A percentile compares a stretch with the other conserved stretches of the same genome.
Evolutionary conservation across 495 filamentous ascomycete genomes (phyloP).

Genomic region (Hyphodiscus hymeniophilus): DNA sequence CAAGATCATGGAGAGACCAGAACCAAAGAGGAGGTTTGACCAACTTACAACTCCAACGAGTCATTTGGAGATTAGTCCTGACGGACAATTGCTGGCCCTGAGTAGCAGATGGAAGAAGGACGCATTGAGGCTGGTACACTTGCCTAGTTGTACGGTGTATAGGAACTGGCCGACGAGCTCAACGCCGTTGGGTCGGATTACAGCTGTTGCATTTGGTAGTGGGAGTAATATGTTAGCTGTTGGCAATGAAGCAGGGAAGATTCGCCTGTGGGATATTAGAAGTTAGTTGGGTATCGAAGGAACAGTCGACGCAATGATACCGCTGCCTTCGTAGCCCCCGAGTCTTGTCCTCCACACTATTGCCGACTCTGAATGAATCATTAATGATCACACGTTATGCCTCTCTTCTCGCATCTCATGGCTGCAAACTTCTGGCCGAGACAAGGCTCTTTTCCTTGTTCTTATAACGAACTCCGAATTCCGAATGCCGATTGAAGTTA

Average conservation of each 20-base stretch:
- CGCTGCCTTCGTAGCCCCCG: too few relatives aligned
- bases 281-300: not conserved
- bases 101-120: slow-evolving; percentile 80
- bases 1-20: slow-evolving; percentile 53
- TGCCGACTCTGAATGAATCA: too few relatives aligned
- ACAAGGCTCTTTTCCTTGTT: too few relatives aligned
- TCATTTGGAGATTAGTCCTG: slow-evolving; percentile 69
- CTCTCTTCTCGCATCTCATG: too few relatives aligned
- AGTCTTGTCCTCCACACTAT: too few relatives aligned
- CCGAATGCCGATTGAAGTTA: too few relatives aligned
- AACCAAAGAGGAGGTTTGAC: slow-evolving; percentile 63
- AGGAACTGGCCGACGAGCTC: slow-evolving; percentile 90
- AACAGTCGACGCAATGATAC: not conserved
- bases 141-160: slow-evolving; percentile 89
- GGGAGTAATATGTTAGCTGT: slow-evolving; percentile 66
- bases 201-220: slow-evolving; percentile 67
- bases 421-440: too few relatives aligned
- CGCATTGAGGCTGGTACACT: slow-evolving; percentile 78
- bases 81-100: slow-evolving; percentile 83
- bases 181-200: slow-evolving; percentile 83
- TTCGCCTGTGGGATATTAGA: slow-evolving; percentile 78
- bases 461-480: too few relatives aligned
- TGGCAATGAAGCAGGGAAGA: slow-evolving; percentile 77
- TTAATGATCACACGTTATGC: too few relatives aligned
- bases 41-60: slow-evolving; percentile 80